Evolutionary conservation across 257 asterid species (phyloP).

Genomic region (Solanum chiquidenum): DNA sequence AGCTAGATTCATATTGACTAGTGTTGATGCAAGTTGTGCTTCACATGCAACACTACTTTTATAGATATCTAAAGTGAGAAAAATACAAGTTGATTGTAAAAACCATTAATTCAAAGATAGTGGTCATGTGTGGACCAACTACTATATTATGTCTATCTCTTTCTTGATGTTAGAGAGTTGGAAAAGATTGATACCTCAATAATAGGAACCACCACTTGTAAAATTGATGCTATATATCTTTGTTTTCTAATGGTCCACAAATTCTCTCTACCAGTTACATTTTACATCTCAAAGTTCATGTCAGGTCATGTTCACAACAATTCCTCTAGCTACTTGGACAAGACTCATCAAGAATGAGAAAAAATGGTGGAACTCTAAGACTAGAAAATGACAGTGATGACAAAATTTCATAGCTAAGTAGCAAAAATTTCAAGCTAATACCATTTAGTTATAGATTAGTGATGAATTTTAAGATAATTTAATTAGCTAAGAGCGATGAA

Average conservation of each 20-base stretch:
- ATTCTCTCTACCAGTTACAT: not conserved
- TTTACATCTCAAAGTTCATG: not conserved
- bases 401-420: too few species aligned
- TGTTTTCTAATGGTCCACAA: not conserved
- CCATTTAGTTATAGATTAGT: too few species aligned
- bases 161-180: not conserved
- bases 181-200: not conserved
- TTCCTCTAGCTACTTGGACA: not conserved
- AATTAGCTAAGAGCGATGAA: too few species aligned
- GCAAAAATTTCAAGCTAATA: not conserved
- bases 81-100: not conserved
- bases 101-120: not conserved
- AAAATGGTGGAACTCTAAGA: not conserved
- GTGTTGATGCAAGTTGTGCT: not conserved
- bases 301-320: not conserved
- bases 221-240: not conserved
- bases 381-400: too few species aligned
- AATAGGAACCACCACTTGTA: not conserved
- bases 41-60: not conserved
- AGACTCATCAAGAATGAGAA: not conserved
- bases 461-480: too few species aligned
- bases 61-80: not conserved
- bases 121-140: not conserved
- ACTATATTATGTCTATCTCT: not conserved
- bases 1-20: not conserved